Percentiles rank a stretch among this genome's conserved stretches.
Conservation (phyloP, 2,329 filamentous ascomycete species). For the Beauveria pseudobassiana region DNA sequence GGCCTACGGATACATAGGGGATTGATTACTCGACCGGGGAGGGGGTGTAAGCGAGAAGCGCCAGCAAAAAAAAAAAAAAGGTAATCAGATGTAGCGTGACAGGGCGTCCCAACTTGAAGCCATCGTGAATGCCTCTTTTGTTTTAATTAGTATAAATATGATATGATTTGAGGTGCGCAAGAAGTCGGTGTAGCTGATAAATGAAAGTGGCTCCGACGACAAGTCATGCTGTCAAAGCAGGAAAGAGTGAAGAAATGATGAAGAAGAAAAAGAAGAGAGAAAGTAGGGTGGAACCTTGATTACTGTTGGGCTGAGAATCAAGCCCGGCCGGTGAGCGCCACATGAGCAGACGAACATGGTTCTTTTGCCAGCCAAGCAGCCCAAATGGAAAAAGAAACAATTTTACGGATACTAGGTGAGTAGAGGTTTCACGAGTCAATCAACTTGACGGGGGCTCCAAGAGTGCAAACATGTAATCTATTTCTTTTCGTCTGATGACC, state of each 20-base stretch:
- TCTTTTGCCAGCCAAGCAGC: not conserved
- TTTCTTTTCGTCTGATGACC: too few species aligned
- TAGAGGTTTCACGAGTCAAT: too few species aligned
- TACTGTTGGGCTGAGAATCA: slow-evolving; percentile 1
- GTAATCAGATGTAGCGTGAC: not conserved
- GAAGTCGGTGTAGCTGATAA: not conserved
- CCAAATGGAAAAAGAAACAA: too few species aligned
- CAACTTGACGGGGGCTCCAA: too few species aligned
- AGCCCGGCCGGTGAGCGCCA: not conserved
- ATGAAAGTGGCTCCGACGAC: not conserved
- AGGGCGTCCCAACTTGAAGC: not conserved
- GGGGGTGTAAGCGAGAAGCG: slow-evolving; percentile 4
- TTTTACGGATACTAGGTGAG: too few species aligned
- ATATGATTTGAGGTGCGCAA: too few species aligned
- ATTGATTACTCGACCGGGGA: not conserved
- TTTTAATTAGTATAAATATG: not conserved
- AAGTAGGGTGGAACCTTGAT: not conserved
- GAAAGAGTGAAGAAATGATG: not conserved
- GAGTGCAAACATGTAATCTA: too few species aligned
- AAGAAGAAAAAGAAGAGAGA: not conserved
- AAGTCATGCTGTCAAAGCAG: not conserved
- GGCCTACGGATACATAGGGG: not conserved
- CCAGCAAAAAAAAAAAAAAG: not conserved
- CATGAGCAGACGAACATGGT: not conserved
- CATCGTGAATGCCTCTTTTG: not conserved